Evolutionary conservation across 345 rosid species (phyloP), one percentile per base, ranked within the genome.

Genomic region (Microthlaspi erraticum): DNA sequence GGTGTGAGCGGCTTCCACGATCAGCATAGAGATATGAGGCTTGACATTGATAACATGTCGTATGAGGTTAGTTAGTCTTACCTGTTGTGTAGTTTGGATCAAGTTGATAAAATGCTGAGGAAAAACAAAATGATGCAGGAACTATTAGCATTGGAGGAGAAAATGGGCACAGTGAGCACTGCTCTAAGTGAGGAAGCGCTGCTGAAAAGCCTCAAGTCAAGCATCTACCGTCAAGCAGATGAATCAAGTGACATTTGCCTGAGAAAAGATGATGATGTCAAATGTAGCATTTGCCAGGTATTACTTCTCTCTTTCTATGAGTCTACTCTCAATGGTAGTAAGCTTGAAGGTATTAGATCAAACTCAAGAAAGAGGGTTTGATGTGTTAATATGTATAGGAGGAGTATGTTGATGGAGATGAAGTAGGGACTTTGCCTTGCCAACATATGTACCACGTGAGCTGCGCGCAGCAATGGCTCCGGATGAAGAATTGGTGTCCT

Each of bases 201-300:
- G 32, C 64, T 75, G 10, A 87, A 83, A 70, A 92, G 96, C 80
- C 79, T 95, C 1, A 72, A 75, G 79, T 79, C 77, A 68, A 81
- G 89, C 70, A 65, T 55, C 42, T 83, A 83, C 65, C 76, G 64
- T 53, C 49, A 69, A 18, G 78, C 66, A 55, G 51, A 59, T 13
- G 53, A 77, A 9, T 18, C 77, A 0, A 49, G 62, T 34, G 16
- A 34, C 2, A 48, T 38, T 46, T 53, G 58, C 51, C 10, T 64
- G 14, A 77, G 70, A 5, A 73, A 76, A 54, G 79, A 78, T 54
- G 65, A 75, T 62, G 96, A 87, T 70, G 57, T 79, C 66, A 92
- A 87, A 75, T 95, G 99, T 84, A 90, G 97, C 52, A 77, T 95
- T 67, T 95, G 98, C 70, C 98, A 95, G 96, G 99, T 95, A 36